Base-by-base conservation (phyloP, 495 filamentous ascomycete genomes). In the Penicillium lagena region DNA sequence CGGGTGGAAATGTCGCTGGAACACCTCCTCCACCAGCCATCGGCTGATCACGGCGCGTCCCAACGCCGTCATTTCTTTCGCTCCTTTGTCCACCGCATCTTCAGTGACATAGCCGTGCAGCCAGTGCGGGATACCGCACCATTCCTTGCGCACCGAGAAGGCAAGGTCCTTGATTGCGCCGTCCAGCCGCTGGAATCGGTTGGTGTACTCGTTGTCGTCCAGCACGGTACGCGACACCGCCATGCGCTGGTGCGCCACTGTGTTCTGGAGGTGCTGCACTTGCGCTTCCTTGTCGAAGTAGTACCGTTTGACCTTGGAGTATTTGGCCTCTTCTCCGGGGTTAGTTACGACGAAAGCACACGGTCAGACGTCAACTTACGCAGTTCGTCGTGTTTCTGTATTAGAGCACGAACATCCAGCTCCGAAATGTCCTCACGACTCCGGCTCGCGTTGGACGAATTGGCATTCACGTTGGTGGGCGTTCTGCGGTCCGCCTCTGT, bases 261-360 rank as follows among this genome's bases (percentile, higher is more conserved):
- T 91, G 60, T 98, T 97, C 65, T 98, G 93, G 9, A 98, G 79
- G 56, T 90, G 85, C 60, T 96, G 89, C 9, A 98, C 88, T 59
- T 97, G 91, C 37, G 83, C 72, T 56, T 94, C 90, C 53, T 90
- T 89, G 45, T 98, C 93, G 60, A 97, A 98, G 60, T 96, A 98
- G 50, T 95, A 85, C 29, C 87, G 80, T 71, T 98, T 98, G 40
- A 98, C 93, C 62, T 96, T 96, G 66, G 89, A 89, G 60, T 98
- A 98, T 71, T 98, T 98, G 50, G 78, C 80, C 60, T 88, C 90
- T 96, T 56, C 29, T 48, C 27, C 29, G 55, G 39, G 42, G 50
- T 58, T 39, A 52, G 42, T 22, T 22, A 22, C 32, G 2, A 33
- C n/a, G 29, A 28, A 9, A 40, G 27, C 33, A 36, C 31, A 9